Percentiles rank a stretch among this genome's conserved stretches.
Conservation (phyloP, 495 filamentous ascomycete genomes). For the Lentithecium fluviatile region DNA sequence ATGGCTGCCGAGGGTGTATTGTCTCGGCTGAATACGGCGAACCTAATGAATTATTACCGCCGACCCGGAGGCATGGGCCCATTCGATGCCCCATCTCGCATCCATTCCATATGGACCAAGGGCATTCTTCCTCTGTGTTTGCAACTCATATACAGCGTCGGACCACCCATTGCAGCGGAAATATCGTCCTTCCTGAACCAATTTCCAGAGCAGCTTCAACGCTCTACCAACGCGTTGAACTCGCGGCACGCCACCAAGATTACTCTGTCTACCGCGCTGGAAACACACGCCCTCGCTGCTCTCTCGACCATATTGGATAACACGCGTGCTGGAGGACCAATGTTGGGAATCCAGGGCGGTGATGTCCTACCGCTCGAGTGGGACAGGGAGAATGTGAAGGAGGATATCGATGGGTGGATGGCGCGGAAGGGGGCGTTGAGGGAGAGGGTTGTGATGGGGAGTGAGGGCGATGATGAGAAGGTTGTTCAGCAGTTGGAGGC, state of each 20-base stretch:
- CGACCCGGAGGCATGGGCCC: conserved; percentile 68
- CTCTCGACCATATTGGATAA: conserved; percentile 64
- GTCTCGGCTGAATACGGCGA: conserved; percentile 71
- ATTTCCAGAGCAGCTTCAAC: conserved; percentile 68
- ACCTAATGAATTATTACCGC: conserved; percentile 66
- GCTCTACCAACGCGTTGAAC: conserved; percentile 27
- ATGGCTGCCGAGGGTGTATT: conserved; percentile 83
- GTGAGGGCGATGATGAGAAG: conserved; percentile 74
- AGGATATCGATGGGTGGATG: conserved; percentile 77
- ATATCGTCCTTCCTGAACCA: conserved; percentile 82
- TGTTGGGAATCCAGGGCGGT: conserved; percentile 56
- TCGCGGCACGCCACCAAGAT: conserved; percentile 61
- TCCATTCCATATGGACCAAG: conserved; percentile 83
- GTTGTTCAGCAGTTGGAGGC: conserved; percentile 62
- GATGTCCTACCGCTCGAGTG: conserved; percentile 68
- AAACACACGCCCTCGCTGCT: conserved; percentile 74
- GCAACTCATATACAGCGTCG: conserved; percentile 81
- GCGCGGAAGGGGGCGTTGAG: conserved; percentile 59
- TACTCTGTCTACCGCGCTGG: conserved; percentile 66
- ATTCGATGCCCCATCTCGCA: conserved; percentile 59
- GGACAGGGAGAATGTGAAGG: conserved; percentile 66
- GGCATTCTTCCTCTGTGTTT: conserved; percentile 87
- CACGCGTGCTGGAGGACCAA: conserved; percentile 59
- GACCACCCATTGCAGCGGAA: conserved; percentile 72
- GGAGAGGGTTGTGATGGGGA: conserved; percentile 68